Conservation (phyloP, 805 yeast genomes). For the Lachancea thermotolerans region DNA sequence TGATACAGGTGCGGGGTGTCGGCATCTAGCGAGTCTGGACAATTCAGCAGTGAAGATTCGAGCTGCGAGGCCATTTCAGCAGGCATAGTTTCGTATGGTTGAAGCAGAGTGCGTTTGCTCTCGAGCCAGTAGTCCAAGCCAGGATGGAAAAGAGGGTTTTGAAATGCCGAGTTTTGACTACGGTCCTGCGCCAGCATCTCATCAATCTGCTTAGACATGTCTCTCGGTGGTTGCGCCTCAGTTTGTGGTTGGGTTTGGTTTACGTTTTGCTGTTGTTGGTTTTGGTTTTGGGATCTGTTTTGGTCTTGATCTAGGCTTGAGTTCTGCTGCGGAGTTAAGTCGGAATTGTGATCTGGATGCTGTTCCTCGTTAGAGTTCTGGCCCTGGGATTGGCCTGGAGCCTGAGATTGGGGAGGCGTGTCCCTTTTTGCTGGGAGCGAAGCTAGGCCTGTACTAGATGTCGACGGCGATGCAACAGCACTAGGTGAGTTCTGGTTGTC, state of each 20-base stretch:
- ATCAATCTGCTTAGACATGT: constrained; percentile 24
- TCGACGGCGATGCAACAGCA: constrained; percentile 12
- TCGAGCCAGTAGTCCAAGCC: constrained; percentile 27
- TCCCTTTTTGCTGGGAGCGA: constrained; percentile 1
- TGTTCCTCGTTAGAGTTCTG: neutral
- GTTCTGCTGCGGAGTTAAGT: constrained; percentile 4
- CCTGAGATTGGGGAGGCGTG: constrained; percentile 11
- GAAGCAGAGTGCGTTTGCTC: constrained; percentile 25
- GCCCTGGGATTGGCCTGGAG: constrained; percentile 9
- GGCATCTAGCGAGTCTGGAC: constrained; percentile 91
- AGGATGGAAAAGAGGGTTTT: constrained; percentile 25
- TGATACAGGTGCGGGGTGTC: constrained; percentile 60
- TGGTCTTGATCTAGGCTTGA: constrained; percentile 9
- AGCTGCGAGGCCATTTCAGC: constrained; percentile 33
- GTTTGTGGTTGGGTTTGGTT: neutral
- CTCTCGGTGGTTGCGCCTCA: constrained; percentile 23
- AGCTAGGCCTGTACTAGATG: constrained; percentile 3
- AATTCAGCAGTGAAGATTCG: constrained; percentile 73
- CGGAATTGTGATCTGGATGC: constrained; percentile 1
- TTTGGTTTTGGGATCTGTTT: neutral
- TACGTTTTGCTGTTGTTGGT: neutral
- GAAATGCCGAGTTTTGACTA: constrained; percentile 20
- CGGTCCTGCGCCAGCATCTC: constrained; percentile 23
- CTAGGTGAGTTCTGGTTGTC: neutral
- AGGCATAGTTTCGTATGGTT: constrained; percentile 28